Base-by-base conservation (phyloP, 345 rosid species). In the Orychophragmus violaceus region DNA sequence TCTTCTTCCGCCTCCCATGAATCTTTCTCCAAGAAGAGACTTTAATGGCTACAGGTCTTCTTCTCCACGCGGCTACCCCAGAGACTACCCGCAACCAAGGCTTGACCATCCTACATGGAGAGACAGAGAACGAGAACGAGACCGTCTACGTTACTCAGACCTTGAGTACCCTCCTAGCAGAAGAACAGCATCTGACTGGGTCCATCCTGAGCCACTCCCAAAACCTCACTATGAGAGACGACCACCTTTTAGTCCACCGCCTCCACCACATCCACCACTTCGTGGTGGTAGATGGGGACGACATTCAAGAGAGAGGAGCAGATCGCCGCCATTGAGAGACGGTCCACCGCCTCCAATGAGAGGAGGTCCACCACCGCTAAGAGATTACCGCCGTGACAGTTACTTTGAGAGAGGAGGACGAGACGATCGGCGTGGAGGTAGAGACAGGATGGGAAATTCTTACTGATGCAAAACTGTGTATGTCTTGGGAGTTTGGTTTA, bases 271-370 rank as follows among this genome's bases (percentile, higher is more conserved):
- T 9, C 63, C 59, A 60, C 79, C 68, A 30, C 81, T 75, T 61
- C 78, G 77, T 55, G 84, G 76, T 13, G 79, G 83, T 32, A 77
- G 91, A 33, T 86, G 97, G 97, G 79, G 74, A 17, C 84, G 76
- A 0, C 79, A 81, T 53, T 10, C 77, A 33, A 87, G 96, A 72
- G 95, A 85, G 70, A 85, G 96, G 77, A 89, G 91, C 77, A 82
- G 97, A 57, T 88, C 96, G 0, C 97, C 94, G 0, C 66, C 58
- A 56, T 8, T 80, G 29, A 83, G 91, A 66, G 86, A 78, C 6
- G 76, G 25, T 10, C 84, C 56, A 64, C 84, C 86, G 0, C 95
- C 87, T 1, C 45, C 45, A 44, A 12, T 81, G 12, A 82, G 90
- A 67, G 85, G 79, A 17, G 78, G 62, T 23, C 75, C 63, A 25